A percentile compares a stretch with the other conserved stretches of the same genome.
Conservation (phyloP, 1,284 basidiomycete species). For the Leccinum holopus region DNA sequence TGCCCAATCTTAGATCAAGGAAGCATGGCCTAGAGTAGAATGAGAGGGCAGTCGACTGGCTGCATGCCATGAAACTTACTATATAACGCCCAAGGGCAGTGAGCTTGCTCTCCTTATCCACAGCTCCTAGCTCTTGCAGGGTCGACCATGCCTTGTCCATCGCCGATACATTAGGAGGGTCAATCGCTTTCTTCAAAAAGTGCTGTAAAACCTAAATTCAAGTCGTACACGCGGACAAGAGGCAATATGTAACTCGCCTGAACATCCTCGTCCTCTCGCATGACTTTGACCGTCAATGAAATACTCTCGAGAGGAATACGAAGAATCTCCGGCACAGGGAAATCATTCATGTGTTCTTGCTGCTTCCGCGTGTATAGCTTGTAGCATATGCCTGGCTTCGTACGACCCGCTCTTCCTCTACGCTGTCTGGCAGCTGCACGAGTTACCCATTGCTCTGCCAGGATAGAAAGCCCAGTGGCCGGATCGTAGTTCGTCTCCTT, state of each 20-base stretch:
- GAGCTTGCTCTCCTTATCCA: constrained; percentile 61
- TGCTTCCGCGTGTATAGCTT: constrained; percentile 83
- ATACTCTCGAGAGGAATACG: constrained; percentile 88
- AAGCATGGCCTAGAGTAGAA: constrained; percentile 59
- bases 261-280: constrained; percentile 78
- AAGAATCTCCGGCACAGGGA: constrained; percentile 85
- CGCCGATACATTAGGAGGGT: constrained; percentile 76
- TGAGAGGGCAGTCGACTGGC: constrained; percentile 3
- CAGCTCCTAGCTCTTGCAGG: constrained; percentile 78
- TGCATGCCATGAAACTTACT: constrained; percentile 38
- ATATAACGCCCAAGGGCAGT: constrained; percentile 86
- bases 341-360: constrained; percentile 67
- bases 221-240: neutral
- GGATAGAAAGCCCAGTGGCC: constrained; percentile 69
- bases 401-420: constrained; percentile 88
- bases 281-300: constrained; percentile 81
- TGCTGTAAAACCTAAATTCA: constrained; percentile 28
- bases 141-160: constrained; percentile 80
- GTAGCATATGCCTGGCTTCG: constrained; percentile 79
- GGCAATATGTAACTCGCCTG: constrained; percentile 45
- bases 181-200: constrained; percentile 75
- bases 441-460: constrained; percentile 81
- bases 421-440: constrained; percentile 83
- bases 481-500: constrained; percentile 88
- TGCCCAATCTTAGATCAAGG: constrained; percentile 89